A percentile compares a stretch with the other conserved stretches of the same genome.
Evolutionary conservation across 2,329 filamentous ascomycete genomes (phyloP).

Genomic region (Escovopsis sp.): DNA sequence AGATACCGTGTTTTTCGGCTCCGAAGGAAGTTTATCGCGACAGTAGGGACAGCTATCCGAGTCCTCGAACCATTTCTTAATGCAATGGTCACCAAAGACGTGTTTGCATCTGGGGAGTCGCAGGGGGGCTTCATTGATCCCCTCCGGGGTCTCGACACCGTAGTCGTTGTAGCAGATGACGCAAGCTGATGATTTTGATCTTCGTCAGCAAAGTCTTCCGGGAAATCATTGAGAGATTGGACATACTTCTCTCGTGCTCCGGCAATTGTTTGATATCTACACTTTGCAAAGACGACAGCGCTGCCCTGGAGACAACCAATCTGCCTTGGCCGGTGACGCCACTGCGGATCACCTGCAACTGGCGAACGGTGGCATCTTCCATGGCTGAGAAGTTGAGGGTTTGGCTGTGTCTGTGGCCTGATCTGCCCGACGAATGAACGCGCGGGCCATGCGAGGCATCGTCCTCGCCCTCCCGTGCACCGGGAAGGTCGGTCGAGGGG

Average conservation of each 20-base stretch:
- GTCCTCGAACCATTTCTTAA: slow-evolving; percentile 51
- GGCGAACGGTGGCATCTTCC: slow-evolving; percentile 23
- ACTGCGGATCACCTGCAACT: slow-evolving; percentile 32
- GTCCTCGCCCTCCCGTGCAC: slow-evolving; percentile 10
- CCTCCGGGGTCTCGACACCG: slow-evolving; percentile 41
- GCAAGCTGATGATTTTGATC: slow-evolving; percentile 28
- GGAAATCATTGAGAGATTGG: not conserved
- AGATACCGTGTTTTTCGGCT: slow-evolving; percentile 17
- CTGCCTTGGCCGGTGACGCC: slow-evolving; percentile 28
- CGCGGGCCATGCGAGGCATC: not conserved
- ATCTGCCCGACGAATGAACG: not conserved
- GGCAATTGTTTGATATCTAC: slow-evolving; percentile 30
- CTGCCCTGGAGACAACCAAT: slow-evolving; percentile 32
- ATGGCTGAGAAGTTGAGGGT: not conserved
- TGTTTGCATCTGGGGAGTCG: slow-evolving; percentile 49
- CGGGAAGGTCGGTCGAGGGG: slow-evolving; percentile 9
- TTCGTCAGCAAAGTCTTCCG: slow-evolving; percentile 5
- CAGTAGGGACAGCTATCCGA: slow-evolving; percentile 51
- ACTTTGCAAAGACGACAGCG: slow-evolving; percentile 31
- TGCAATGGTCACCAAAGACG: slow-evolving; percentile 48
- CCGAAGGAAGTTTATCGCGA: slow-evolving; percentile 43
- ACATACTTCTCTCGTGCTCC: slow-evolving; percentile 34
- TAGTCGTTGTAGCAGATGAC: slow-evolving; percentile 53
- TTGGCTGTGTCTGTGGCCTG: slow-evolving; percentile 1
- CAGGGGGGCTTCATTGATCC: slow-evolving; percentile 39